These are phyloP conservation scores for Dioszegia crocea DNA, from an alignment of 768 basidiomycete species.

Conservation along the genomic window DNA sequence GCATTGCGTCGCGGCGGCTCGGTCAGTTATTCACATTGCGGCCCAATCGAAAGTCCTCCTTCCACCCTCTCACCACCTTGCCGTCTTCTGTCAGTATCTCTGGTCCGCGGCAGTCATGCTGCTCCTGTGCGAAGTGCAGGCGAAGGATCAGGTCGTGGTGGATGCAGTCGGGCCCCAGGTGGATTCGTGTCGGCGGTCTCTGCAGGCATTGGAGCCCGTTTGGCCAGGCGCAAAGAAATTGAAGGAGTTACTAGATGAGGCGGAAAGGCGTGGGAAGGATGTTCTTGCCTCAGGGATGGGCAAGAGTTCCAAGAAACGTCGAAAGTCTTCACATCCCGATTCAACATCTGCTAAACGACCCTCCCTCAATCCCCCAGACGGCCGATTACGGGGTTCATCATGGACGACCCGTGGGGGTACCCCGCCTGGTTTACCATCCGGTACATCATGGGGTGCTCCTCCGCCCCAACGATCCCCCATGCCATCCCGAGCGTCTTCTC, in stretches of 20 bases:
- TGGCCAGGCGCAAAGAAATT: constrained; percentile 43
- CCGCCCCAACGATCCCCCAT: constrained; percentile 2
- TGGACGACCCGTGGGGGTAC: neutral
- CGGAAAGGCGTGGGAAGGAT: constrained; percentile 33
- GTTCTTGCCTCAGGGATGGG: constrained; percentile 9
- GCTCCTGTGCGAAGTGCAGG: constrained; percentile 43
- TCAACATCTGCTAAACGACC: neutral
- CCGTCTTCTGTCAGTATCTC: constrained; percentile 40
- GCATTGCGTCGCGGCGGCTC: constrained; percentile 41
- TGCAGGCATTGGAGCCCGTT: constrained; percentile 40
- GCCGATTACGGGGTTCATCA: neutral
- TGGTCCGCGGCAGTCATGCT: constrained; percentile 45
- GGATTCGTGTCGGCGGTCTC: constrained; percentile 24
- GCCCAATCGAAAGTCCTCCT: constrained; percentile 36
- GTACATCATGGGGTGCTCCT: constrained; percentile 1
- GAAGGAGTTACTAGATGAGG: constrained; percentile 40
- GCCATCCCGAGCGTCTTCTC: neutral
- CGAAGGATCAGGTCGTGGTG: constrained; percentile 38
- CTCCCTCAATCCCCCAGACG: neutral
- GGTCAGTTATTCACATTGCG: constrained; percentile 44
- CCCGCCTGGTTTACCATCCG: neutral
- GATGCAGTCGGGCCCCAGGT: constrained; percentile 40
- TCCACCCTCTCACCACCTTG: constrained; percentile 40
- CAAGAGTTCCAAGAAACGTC: neutral
- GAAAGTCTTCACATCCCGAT: constrained; percentile 1